These are phyloP conservation scores for Corallochytrium limacisporum DNA, from an alignment of 78 protist genomes.

Conservation along the genomic window DNA sequence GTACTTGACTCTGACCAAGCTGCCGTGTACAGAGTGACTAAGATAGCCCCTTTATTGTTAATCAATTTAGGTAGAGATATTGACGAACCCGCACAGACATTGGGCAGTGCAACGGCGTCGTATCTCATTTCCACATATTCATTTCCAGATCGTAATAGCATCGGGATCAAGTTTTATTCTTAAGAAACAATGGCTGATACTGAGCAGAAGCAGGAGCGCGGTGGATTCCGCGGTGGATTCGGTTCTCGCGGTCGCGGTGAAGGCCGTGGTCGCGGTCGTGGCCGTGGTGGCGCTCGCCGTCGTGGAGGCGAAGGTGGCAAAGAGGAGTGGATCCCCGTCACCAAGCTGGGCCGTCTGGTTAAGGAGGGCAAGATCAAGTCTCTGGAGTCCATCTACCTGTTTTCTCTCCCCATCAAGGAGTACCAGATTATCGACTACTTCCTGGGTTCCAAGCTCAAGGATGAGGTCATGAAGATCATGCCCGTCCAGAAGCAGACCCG, in stretches of 20 bases:
- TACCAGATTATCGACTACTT: slow-evolving; percentile 90
- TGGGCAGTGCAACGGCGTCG: no score
- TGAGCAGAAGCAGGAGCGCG: slow-evolving; percentile 1
- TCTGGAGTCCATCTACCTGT: slow-evolving; percentile 94
- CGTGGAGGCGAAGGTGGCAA: slow-evolving; percentile 55
- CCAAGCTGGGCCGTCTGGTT: slow-evolving; percentile 99
- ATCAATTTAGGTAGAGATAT: no score
- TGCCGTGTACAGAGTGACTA: no score
- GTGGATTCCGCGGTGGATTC: slow-evolving; percentile 10
- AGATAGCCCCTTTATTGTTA: no score
- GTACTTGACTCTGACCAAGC: no score
- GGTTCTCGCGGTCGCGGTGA: slow-evolving; percentile 41
- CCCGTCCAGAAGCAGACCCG: slow-evolving; percentile 99
- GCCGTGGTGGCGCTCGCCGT: slow-evolving; percentile 68
- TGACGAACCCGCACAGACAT: no score
- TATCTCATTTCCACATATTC: no score
- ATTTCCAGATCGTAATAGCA: no score
- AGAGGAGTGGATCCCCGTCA: slow-evolving; percentile 92
- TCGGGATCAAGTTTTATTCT: neutral
- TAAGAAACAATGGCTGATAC: slow-evolving; percentile 1
- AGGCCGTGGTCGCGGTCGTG: slow-evolving; percentile 54
- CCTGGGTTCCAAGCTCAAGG: slow-evolving; percentile 56
- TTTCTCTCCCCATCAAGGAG: slow-evolving; percentile 99
- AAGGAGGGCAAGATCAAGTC: slow-evolving; percentile 71
- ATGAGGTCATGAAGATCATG: slow-evolving; percentile 79